Conservation (phyloP, 495 filamentous ascomycete species). For the Hypoxylon trugodes region DNA sequence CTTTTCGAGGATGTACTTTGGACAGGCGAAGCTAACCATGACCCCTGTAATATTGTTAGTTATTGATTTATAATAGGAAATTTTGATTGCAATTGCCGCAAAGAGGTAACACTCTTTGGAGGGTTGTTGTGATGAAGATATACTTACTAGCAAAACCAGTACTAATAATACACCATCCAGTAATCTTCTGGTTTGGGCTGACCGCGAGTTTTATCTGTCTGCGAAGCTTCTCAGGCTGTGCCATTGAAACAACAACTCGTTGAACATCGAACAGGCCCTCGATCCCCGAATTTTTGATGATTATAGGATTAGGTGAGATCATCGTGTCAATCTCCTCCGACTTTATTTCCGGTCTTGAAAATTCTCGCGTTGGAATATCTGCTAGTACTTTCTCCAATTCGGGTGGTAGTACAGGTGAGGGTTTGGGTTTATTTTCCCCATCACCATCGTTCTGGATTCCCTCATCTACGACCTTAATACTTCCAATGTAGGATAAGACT, state of each 20-base stretch:
- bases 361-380: conserved; percentile 23
- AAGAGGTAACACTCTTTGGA: background rate
- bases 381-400: conserved; percentile 28
- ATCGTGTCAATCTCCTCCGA: conserved; percentile 35
- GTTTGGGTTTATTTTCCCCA: background rate
- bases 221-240: conserved; percentile 44
- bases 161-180: conserved; percentile 48
- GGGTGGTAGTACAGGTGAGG: conserved; percentile 8
- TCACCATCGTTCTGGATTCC: background rate
- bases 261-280: conserved; percentile 53
- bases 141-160: conserved; percentile 45
- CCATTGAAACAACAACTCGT: conserved; percentile 50
- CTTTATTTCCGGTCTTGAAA: conserved; percentile 9
- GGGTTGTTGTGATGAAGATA: background rate
- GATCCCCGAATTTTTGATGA: conserved; percentile 50
- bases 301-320: conserved; percentile 53
- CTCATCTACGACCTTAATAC: background rate
- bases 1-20: conserved; percentile 44
- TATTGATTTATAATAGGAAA: background rate
- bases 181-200: conserved; percentile 43
- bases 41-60: conserved; percentile 24
- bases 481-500: conserved; percentile 28
- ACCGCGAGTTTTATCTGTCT: conserved; percentile 42
- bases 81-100: background rate
- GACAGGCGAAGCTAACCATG: conserved; percentile 49